Conservation (phyloP, 202 grass and related monocot genomes). For the Setaria viridis region DNA sequence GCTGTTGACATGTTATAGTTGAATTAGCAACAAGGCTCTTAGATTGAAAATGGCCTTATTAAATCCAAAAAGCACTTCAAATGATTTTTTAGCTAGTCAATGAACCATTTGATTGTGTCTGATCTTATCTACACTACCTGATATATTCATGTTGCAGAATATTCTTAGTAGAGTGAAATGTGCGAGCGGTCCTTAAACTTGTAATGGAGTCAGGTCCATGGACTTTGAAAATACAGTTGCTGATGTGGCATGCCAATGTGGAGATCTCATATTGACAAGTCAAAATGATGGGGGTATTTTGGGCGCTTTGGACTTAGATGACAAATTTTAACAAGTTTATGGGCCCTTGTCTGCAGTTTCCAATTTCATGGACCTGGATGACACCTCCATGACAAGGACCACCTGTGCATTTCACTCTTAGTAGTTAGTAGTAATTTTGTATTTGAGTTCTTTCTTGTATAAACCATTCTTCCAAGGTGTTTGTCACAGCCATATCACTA, state of each 20-base stretch:
- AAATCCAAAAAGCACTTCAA: slow-evolving; percentile 16
- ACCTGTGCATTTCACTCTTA: not conserved
- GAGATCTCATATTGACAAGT: not conserved
- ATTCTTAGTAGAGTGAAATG: slow-evolving; percentile 2
- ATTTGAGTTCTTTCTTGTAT: slow-evolving; percentile 24
- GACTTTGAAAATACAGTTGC: not conserved
- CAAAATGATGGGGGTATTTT: not conserved
- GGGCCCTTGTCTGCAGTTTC: not conserved
- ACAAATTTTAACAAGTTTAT: not conserved
- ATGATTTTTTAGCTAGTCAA: not conserved
- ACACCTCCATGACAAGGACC: not conserved
- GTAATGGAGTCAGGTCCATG: not conserved
- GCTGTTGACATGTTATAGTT: not conserved
- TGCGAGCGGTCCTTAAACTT: not conserved
- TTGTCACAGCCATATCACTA: slow-evolving; percentile 4
- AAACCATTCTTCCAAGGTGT: not conserved
- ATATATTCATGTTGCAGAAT: not conserved
- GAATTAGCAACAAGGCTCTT: not conserved
- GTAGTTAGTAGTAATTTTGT: not conserved
- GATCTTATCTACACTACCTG: not conserved
- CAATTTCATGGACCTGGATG: not conserved
- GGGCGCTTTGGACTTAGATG: not conserved
- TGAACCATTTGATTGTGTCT: not conserved
- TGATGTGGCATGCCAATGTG: not conserved
- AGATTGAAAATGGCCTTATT: not conserved